phyloP scores from a whole-genome alignment of 257 asterid genomes.

The Parsonsia alboflavescens region DNA sequence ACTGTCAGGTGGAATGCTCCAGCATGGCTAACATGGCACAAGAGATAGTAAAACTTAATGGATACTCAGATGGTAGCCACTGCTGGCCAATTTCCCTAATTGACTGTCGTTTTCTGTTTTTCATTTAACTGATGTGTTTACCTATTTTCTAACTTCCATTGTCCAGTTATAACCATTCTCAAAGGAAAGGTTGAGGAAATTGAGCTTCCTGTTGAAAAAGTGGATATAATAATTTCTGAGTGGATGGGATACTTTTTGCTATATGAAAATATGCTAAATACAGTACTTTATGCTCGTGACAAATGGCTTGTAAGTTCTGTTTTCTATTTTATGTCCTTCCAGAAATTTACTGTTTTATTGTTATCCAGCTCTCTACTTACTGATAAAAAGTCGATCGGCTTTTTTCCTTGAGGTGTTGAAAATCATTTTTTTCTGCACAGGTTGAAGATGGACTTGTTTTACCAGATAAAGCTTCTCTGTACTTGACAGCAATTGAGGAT shows the following conservation, averaged over 20 bases:
- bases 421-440: constrained; percentile 29
- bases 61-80: constrained; percentile 63
- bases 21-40: constrained; percentile 89
- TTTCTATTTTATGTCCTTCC: neutral
- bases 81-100: constrained; percentile 9
- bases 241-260: constrained; percentile 98
- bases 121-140: constrained; percentile 11
- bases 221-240: constrained; percentile 89
- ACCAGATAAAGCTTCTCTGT: constrained; percentile 88
- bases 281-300: constrained; percentile 88
- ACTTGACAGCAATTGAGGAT: constrained; percentile 93
- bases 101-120: constrained; percentile 3
- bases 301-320: constrained; percentile 77
- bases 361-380: neutral
- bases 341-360: neutral
- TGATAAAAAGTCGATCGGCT: neutral
- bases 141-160: constrained; percentile 9
- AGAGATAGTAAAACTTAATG: constrained; percentile 72
- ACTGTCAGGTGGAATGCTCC: constrained; percentile 88
- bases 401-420: neutral
- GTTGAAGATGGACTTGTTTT: constrained; percentile 67
- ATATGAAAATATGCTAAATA: constrained; percentile 85
- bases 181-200: constrained; percentile 95
- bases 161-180: constrained; percentile 75
- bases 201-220: constrained; percentile 92